These are phyloP conservation scores for Monilinia fructicola DNA, from an alignment of 2,329 filamentous ascomycete genomes.

Conservation along the genomic window DNA sequence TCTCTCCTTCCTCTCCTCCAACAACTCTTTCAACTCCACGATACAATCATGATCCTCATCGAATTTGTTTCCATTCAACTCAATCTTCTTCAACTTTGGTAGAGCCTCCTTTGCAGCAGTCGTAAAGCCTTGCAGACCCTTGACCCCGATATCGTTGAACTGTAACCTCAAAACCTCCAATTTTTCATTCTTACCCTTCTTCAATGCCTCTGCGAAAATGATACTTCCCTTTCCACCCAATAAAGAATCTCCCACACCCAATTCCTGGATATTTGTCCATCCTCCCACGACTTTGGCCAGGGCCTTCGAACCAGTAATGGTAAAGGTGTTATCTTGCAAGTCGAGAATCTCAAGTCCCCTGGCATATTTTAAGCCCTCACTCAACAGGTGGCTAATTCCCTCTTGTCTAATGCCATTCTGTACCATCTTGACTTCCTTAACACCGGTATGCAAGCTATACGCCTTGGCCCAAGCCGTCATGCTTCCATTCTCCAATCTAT, in stretches of 20 bases:
- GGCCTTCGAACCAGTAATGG: slow-evolving; percentile 72
- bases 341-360: slow-evolving; percentile 73
- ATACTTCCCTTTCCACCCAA: slow-evolving; percentile 75
- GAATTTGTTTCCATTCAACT: slow-evolving; percentile 96
- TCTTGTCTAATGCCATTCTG: slow-evolving; percentile 97
- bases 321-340: slow-evolving; percentile 98
- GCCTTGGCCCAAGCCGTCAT: slow-evolving; percentile 94
- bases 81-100: slow-evolving; percentile 77
- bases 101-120: slow-evolving; percentile 66
- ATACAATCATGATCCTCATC: slow-evolving; percentile 78
- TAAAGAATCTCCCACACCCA: slow-evolving; percentile 87
- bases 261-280: slow-evolving; percentile 76
- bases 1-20: slow-evolving; percentile 77
- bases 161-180: slow-evolving; percentile 81
- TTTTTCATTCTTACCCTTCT: slow-evolving; percentile 72
- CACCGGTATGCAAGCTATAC: slow-evolving; percentile 76
- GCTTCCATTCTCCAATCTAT: slow-evolving; percentile 90
- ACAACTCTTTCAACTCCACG: slow-evolving; percentile 63
- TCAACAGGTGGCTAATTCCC: slow-evolving; percentile 79
- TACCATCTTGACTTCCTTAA: slow-evolving; percentile 92
- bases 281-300: slow-evolving; percentile 70
- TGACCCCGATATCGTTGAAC: slow-evolving; percentile 88
- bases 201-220: slow-evolving; percentile 70
- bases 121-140: slow-evolving; percentile 70
- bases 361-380: slow-evolving; percentile 72